Evolutionary conservation across 306 rosid genomes (phyloP).

Genomic region (Neltuma alba): DNA sequence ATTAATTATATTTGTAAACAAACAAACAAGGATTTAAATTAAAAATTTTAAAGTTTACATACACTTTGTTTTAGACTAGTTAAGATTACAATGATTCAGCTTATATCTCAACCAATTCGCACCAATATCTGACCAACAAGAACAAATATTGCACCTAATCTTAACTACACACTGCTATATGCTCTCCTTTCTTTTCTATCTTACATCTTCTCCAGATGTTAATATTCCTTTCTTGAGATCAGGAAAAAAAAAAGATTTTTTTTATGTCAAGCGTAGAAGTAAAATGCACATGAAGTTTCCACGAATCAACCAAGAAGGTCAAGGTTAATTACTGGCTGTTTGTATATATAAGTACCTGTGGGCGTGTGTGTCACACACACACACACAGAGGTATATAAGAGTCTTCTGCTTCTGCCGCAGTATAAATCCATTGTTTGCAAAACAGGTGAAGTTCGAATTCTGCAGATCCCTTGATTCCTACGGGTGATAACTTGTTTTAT

Average conservation of each 20-base stretch:
- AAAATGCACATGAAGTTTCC: background rate
- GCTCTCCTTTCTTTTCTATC: background rate
- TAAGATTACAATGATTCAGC: background rate
- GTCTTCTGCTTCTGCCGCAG: background rate
- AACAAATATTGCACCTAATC: background rate
- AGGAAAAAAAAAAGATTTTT: no score
- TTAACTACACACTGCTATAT: no score
- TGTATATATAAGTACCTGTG: no score
- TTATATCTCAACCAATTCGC: background rate
- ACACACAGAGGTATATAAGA: no score
- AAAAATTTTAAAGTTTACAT: no score
- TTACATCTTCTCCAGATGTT: background rate
- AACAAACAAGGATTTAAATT: no score
- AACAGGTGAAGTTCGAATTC: background rate
- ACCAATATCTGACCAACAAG: background rate
- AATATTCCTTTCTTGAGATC: background rate
- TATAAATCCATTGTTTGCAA: background rate
- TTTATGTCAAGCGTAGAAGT: no score
- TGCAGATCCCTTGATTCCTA: background rate
- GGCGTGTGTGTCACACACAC: no score
- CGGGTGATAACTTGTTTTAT: no score
- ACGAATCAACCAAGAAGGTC: background rate
- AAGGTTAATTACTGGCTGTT: background rate
- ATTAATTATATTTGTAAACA: background rate
- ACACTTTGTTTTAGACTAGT: background rate